Percentiles rank a stretch among this genome's conserved stretches.
These are phyloP conservation scores for Seminavis robusta DNA, from an alignment of 108 stramenopile species.

Conservation along the genomic window DNA sequence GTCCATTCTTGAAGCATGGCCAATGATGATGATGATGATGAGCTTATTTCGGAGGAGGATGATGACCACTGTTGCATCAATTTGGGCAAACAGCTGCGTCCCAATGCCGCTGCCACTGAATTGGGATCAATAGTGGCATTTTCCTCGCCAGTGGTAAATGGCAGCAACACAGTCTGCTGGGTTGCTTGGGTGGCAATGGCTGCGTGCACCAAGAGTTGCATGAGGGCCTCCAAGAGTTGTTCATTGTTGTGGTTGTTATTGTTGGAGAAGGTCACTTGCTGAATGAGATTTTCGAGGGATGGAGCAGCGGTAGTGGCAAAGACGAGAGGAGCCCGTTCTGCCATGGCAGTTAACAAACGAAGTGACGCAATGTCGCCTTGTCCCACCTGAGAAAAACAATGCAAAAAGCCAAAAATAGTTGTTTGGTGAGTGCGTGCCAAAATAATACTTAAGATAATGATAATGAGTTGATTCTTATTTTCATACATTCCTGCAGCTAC, in stretches of 20 bases:
- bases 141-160: slow-evolving; percentile 6
- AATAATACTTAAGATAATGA: neutral
- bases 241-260: slow-evolving; percentile 1
- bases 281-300: slow-evolving; percentile 3
- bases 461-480: too few relatives aligned
- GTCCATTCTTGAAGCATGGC: slow-evolving; percentile 23
- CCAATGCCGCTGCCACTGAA: slow-evolving; percentile 23
- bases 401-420: too few relatives aligned
- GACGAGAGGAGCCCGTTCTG: slow-evolving; percentile 52
- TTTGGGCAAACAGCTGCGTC: slow-evolving; percentile 13
- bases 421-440: neutral
- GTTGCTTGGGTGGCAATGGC: slow-evolving; percentile 33
- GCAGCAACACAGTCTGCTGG: neutral
- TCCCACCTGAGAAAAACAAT: neutral
- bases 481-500: too few relatives aligned
- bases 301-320: slow-evolving; percentile 24
- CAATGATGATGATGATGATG: too few relatives aligned
- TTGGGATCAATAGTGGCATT: slow-evolving; percentile 27
- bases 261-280: slow-evolving; percentile 1
- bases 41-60: neutral
- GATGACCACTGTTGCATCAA: slow-evolving; percentile 1
- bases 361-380: slow-evolving; percentile 23
- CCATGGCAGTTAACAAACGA: slow-evolving; percentile 40
- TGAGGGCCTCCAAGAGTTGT: slow-evolving; percentile 23
- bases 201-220: slow-evolving; percentile 34